phyloP scores from a whole-genome alignment of 306 rosid genomes.

The Citrullus amarus region DNA sequence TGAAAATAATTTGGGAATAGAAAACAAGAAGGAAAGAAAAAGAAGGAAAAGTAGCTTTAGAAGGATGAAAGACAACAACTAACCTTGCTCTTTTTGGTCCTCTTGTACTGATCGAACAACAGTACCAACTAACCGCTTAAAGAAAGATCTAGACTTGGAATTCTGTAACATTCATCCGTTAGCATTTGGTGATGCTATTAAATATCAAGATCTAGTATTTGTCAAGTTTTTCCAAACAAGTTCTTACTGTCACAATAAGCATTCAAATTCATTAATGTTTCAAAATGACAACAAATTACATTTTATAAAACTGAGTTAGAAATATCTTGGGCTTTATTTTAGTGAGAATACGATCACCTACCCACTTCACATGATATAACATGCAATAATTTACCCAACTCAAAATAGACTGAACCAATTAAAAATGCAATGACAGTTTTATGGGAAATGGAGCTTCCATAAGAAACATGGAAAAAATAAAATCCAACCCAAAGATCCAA shows the following conservation, averaged over 20 bases:
- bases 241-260: not conserved
- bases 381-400: not conserved
- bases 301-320: not conserved
- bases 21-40: not conserved
- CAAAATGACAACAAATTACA: not conserved
- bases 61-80: slow-evolving; percentile 11
- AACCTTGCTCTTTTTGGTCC: slow-evolving; percentile 86
- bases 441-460: not conserved
- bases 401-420: not conserved
- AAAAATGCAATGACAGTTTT: not conserved
- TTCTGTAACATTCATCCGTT: slow-evolving; percentile 38
- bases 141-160: slow-evolving; percentile 61
- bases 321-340: not conserved
- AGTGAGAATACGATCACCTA: not conserved
- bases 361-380: not conserved
- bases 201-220: not conserved
- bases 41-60: not conserved
- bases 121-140: slow-evolving; percentile 83
- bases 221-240: not conserved
- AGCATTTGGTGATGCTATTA: not conserved
- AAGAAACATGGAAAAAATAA: not conserved
- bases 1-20: not conserved
- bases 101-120: slow-evolving; percentile 92
- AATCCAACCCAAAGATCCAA: not conserved
- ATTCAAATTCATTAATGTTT: not conserved